Conservation (phyloP, 768 basidiomycete species). For the Amanita fuliginea region DNA sequence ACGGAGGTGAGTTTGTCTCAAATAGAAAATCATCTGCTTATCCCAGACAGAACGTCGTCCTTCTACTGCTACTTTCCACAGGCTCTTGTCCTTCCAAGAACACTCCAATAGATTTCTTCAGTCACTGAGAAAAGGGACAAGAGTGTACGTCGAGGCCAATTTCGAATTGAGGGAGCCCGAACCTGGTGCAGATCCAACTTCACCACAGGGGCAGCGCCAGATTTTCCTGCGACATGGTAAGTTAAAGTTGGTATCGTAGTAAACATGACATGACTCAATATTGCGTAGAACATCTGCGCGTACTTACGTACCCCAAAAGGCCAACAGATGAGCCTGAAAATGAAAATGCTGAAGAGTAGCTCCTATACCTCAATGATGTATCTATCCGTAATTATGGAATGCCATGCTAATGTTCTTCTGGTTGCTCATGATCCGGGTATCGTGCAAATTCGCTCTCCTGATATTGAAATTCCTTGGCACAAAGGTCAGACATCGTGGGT, state of each 20-base stretch:
- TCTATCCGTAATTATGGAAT: background rate
- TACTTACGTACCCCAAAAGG: constrained; percentile 27
- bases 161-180: constrained; percentile 72
- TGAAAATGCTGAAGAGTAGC: background rate
- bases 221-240: constrained; percentile 75
- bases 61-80: constrained; percentile 60
- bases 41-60: constrained; percentile 35
- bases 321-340: background rate
- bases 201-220: constrained; percentile 67
- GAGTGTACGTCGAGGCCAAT: constrained; percentile 72
- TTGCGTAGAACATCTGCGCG: constrained; percentile 39
- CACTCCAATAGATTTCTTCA: constrained; percentile 50
- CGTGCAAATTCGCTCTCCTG: constrained; percentile 5
- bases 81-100: constrained; percentile 63
- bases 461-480: constrained; percentile 4
- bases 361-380: background rate
- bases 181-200: constrained; percentile 47
- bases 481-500: background rate
- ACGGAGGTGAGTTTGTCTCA: constrained; percentile 40
- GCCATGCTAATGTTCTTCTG: constrained; percentile 3
- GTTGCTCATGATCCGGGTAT: background rate
- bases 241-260: constrained; percentile 10
- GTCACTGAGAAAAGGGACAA: constrained; percentile 56
- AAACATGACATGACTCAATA: constrained; percentile 3
- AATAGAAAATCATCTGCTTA: background rate